phyloP scores from a whole-genome alignment of 495 filamentous ascomycete species.

The Pyrenopolyporus hunteri region DNA sequence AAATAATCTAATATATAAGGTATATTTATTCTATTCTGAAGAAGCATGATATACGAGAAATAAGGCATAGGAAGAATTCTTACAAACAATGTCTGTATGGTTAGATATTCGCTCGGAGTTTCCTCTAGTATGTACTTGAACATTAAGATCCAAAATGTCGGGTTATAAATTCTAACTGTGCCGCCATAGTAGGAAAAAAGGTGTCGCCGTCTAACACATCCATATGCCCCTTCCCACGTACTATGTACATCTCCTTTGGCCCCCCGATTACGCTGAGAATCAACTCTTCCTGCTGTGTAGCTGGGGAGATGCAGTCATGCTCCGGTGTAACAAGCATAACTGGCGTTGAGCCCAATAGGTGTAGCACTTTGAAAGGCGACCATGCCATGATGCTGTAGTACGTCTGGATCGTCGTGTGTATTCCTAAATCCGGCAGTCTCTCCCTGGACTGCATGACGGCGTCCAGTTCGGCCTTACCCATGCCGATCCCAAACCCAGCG shows the following conservation, averaged over 20 bases:
- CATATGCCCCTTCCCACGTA: constrained; percentile 37
- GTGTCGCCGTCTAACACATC: constrained; percentile 28
- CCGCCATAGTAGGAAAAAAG: constrained; percentile 4
- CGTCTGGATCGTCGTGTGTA: constrained; percentile 25
- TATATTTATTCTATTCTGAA: too few species aligned
- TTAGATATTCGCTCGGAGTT: too few species aligned
- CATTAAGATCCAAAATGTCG: too few species aligned
- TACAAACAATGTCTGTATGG: too few species aligned
- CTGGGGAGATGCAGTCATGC: constrained; percentile 31
- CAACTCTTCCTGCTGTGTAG: constrained; percentile 26
- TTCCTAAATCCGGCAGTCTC: constrained; percentile 3
- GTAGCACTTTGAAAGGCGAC: constrained; percentile 42
- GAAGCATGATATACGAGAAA: too few species aligned
- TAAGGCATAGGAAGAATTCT: too few species aligned
- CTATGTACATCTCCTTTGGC: constrained; percentile 28
- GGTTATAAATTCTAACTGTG: constrained; percentile 1
- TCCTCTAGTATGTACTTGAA: too few species aligned
- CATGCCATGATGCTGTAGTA: constrained; percentile 23
- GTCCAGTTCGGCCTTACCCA: too few species aligned
- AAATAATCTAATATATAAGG: too few species aligned
- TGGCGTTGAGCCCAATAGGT: constrained; percentile 42
- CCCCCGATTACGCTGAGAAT: constrained; percentile 6
- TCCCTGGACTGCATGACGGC: not conserved
- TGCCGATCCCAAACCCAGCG: constrained; percentile 24
- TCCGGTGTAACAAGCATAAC: constrained; percentile 42